Percentiles rank a stretch among this genome's conserved stretches.
These are phyloP conservation scores for Tuctoria greenei DNA, from an alignment of 176 grass and related monocot species.

Conservation along the genomic window DNA sequence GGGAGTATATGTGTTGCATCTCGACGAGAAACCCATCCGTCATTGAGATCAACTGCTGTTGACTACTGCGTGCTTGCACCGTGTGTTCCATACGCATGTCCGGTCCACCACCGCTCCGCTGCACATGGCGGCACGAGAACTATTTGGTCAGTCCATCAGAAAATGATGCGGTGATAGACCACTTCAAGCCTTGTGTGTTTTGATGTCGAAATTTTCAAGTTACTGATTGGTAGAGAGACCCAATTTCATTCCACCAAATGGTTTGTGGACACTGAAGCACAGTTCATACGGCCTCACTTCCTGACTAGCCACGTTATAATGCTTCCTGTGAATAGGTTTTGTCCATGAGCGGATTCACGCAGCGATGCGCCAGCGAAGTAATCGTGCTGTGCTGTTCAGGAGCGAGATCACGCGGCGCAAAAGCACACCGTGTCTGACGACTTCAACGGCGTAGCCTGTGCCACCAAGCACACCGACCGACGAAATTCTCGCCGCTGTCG, in stretches of 20 bases:
- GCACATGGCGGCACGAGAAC: neutral
- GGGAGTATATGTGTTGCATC: neutral
- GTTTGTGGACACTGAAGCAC: too few species aligned
- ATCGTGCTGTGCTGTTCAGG: neutral
- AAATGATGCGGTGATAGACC: neutral
- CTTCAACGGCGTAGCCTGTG: constrained; percentile 23
- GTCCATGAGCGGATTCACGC: too few species aligned
- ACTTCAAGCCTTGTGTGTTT: neutral
- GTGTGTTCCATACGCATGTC: too few species aligned
- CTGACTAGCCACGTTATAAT: too few species aligned
- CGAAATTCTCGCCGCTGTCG: constrained; percentile 34
- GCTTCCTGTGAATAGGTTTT: too few species aligned
- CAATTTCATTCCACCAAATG: too few species aligned
- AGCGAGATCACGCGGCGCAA: neutral
- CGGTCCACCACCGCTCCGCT: neutral
- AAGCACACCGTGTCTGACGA: neutral
- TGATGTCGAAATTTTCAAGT: too few species aligned
- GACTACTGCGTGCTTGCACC: neutral
- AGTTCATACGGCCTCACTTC: too few species aligned
- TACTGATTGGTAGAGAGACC: too few species aligned
- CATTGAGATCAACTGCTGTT: neutral
- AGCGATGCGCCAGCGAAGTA: too few species aligned
- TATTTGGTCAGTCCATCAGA: neutral
- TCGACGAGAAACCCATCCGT: neutral
- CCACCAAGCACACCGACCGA: constrained; percentile 2